Base-by-base conservation (phyloP, 2,329 filamentous ascomycete species). In the Talaromyces sp. region DNA sequence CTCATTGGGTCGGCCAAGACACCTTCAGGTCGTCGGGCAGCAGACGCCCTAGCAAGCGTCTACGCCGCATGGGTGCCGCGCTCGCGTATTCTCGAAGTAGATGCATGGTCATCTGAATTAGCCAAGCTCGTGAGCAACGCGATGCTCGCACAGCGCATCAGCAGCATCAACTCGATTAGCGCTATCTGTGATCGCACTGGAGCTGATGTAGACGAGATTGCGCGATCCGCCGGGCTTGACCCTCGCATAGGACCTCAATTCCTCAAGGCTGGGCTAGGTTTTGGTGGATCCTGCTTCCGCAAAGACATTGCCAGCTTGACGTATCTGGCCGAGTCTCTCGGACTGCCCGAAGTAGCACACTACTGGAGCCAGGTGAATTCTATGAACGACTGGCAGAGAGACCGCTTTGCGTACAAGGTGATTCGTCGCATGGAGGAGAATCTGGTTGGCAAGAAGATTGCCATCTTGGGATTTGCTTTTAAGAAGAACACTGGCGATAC, bases 401-500 rank as follows among this genome's bases (percentile, higher is more conserved):
- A 86, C 56, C 83, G 89, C 29, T 91, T 91, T 75, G 83, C 84
- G 7, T 80, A 82, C 64, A 82, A 85, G 55, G 84, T 92, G 50
- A 83, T 91, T 66, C 80, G 80, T 62, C 84, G 83, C 58, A 80
- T 92, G 56, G 86, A 89, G 74, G 86, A 87, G 70, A 89, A 86
- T 10, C 78, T 91, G 6, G 80, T 81, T 2, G 83, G 84, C 62
- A 91, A 91, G 78, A 91, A 89, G 75, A 78, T 92, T 14, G 82
- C 87, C 2, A 78, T 93, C 2, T 81, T 93, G 6, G 90, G 90
- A 4, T 92, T 88, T 66, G 87, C 89, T 9, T 93, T 90, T 77
- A 93, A 93, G 80, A 89, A 90, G 75, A 84, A 91, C 72, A 93
- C 89, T 0, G 85, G 84, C 24, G 89, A 93, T 70, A 89, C 88